Conservation (phyloP, 1,284 basidiomycete genomes). For the Trametes polyzona region DNA sequence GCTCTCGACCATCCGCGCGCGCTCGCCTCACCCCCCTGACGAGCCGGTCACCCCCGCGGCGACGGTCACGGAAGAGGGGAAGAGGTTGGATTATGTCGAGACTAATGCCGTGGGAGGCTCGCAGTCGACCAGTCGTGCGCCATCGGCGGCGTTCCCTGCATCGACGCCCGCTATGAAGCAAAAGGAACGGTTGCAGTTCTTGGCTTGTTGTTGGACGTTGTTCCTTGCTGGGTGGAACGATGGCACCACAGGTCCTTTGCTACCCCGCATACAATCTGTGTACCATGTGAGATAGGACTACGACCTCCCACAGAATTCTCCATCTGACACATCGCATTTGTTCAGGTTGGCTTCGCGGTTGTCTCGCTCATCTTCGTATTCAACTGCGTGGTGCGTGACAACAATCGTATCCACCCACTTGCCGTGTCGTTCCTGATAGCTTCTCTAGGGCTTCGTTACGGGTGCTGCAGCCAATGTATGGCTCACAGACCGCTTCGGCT, state of each 20-base stretch:
- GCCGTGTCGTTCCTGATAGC: background rate
- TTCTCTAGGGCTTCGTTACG: slow-evolving; percentile 48
- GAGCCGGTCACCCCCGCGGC: slow-evolving; percentile 8
- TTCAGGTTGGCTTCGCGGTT: slow-evolving; percentile 44
- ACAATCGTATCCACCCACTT: background rate
- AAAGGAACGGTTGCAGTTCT: slow-evolving; percentile 41
- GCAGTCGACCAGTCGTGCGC: slow-evolving; percentile 5
- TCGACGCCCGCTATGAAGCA: slow-evolving; percentile 18
- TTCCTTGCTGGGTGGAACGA: slow-evolving; percentile 67
- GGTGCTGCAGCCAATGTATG: slow-evolving; percentile 54
- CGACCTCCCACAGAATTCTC: background rate
- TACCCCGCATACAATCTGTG: slow-evolving; percentile 57
- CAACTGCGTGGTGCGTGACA: slow-evolving; percentile 51
- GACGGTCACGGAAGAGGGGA: background rate
- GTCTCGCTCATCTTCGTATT: slow-evolving; percentile 63
- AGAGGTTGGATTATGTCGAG: slow-evolving; percentile 1
- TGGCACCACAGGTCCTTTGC: slow-evolving; percentile 58
- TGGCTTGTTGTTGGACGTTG: slow-evolving; percentile 43
- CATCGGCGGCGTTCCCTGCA: slow-evolving; percentile 9
- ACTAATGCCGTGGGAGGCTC: background rate
- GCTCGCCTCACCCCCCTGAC: slow-evolving; percentile 19
- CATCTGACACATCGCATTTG: background rate
- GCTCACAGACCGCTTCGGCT: slow-evolving; percentile 55
- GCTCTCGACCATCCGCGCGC: slow-evolving; percentile 14
- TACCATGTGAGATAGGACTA: no score